phyloP scores from a whole-genome alignment of 805 yeast genomes.

The Metschnikowia dekortorum region DNA sequence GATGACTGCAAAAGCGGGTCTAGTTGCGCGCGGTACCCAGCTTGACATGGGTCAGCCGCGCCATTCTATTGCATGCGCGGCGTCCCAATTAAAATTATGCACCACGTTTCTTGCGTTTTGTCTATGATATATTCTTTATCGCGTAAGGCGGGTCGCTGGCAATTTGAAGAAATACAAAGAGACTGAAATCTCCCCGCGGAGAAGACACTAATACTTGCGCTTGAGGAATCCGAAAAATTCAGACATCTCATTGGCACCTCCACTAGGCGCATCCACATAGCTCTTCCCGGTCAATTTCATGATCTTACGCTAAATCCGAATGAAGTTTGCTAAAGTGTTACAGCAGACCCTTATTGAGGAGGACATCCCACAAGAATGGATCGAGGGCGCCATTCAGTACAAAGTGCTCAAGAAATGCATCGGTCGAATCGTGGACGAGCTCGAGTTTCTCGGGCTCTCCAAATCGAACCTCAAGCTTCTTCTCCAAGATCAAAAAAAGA shows the following conservation, averaged over 20 bases:
- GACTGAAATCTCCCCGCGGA: background rate
- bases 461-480: constrained; percentile 39
- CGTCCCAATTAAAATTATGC: constrained; percentile 2
- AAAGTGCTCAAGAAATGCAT: constrained; percentile 67
- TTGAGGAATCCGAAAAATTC: background rate
- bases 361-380: constrained; percentile 65
- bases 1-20: background rate
- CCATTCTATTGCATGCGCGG: background rate
- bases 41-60: constrained; percentile 1
- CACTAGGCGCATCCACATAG: background rate
- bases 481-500: constrained; percentile 25
- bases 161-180: background rate
- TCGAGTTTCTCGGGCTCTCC: constrained; percentile 53
- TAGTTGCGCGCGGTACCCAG: background rate
- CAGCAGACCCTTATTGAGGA: constrained; percentile 60
- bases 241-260: background rate
- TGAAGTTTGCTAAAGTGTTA: constrained; percentile 75
- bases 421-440: constrained; percentile 59
- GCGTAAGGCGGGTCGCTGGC: background rate
- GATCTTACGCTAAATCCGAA: constrained; percentile 18
- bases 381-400: constrained; percentile 64
- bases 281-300: background rate
- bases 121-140: background rate
- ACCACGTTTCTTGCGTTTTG: constrained; percentile 3
- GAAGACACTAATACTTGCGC: background rate